Percentiles rank a stretch among this genome's conserved stretches.
These are phyloP conservation scores for Epichloe brachyelytri DNA, from an alignment of 2,329 filamentous ascomycete genomes.

Conservation along the genomic window DNA sequence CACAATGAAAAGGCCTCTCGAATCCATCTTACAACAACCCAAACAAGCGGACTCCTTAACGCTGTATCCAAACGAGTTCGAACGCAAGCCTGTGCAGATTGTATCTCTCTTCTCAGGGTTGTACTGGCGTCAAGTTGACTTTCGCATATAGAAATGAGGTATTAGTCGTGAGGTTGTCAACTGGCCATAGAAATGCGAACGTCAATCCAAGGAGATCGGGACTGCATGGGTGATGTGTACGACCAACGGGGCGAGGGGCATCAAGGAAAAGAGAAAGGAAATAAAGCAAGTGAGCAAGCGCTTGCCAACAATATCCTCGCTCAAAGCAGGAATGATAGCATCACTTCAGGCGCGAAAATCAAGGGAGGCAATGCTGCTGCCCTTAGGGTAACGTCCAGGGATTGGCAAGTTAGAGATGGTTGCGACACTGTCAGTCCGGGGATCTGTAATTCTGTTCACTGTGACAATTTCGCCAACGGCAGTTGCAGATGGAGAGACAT, in stretches of 20 bases:
- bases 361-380: constrained; percentile 26
- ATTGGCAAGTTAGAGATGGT: constrained; percentile 55
- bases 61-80: neutral
- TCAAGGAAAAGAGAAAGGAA: neutral
- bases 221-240: neutral
- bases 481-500: constrained; percentile 4
- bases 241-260: neutral
- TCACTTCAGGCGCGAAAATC: neutral
- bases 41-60: neutral
- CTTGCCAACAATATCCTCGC: neutral
- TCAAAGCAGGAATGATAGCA: neutral
- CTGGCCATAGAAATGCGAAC: neutral
- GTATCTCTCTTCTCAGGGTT: neutral
- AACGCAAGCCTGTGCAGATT: neutral
- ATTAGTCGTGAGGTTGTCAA: too few species aligned
- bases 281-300: neutral
- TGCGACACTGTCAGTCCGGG: constrained; percentile 31
- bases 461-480: constrained; percentile 1
- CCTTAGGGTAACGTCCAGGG: constrained; percentile 51
- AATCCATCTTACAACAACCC: neutral
- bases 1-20: neutral
- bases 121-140: neutral
- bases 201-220: neutral
- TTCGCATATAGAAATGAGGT: too few species aligned
- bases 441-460: constrained; percentile 14